Evolutionary conservation across 2,329 filamentous ascomycete species (phyloP).

Genomic region (Sclerotinia minor): DNA sequence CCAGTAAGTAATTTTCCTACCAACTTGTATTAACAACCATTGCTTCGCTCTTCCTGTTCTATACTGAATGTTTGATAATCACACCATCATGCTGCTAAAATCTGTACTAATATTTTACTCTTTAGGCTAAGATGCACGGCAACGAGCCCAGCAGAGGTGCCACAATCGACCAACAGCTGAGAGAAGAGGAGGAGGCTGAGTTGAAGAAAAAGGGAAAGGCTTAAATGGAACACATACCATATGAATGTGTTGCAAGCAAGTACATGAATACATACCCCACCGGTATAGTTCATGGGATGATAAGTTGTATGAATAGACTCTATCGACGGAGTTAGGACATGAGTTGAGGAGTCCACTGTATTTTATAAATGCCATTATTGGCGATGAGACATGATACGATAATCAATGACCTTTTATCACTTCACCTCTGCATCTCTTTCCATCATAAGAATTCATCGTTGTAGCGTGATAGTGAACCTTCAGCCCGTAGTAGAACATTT

Average conservation of each 20-base stretch:
- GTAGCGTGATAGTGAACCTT: not conserved
- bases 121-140: slow-evolving; percentile 62
- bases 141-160: slow-evolving; percentile 73
- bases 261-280: slow-evolving; percentile 1
- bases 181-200: slow-evolving; percentile 66
- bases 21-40: not conserved
- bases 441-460: too few relatives aligned
- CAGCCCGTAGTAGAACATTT: not conserved
- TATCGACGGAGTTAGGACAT: slow-evolving; percentile 4
- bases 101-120: not conserved
- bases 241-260: slow-evolving; percentile 7
- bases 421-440: not conserved
- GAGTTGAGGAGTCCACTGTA: not conserved
- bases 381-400: slow-evolving; percentile 17
- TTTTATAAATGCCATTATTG: slow-evolving; percentile 13
- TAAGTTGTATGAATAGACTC: not conserved
- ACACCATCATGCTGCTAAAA: not conserved
- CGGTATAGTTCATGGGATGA: slow-evolving; percentile 14
- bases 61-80: not conserved
- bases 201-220: slow-evolving; percentile 59
- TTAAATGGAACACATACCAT: slow-evolving; percentile 31
- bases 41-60: not conserved
- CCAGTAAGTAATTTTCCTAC: slow-evolving; percentile 47
- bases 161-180: slow-evolving; percentile 67
- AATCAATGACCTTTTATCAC: slow-evolving; percentile 15